Conservation (phyloP, 2,329 filamentous ascomycete species). For the Pseudonectria buxi region DNA sequence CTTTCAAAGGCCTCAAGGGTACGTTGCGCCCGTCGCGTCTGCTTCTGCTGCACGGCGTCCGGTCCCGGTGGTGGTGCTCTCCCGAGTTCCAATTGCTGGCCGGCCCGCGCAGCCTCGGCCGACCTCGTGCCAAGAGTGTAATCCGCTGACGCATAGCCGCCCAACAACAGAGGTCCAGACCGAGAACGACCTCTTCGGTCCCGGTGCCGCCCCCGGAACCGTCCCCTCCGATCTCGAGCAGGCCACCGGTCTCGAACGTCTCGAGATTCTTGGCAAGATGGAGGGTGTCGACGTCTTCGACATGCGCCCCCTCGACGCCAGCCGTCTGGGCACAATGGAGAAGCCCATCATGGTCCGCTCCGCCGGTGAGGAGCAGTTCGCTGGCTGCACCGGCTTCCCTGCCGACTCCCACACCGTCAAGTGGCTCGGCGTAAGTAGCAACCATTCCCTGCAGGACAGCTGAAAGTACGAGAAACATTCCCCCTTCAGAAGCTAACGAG, state of each 20-base stretch:
- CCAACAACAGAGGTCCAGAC: constrained; percentile 65
- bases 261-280: constrained; percentile 99
- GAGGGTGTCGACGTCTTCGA: constrained; percentile 97
- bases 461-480: background rate
- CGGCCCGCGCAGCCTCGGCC: constrained; percentile 18
- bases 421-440: constrained; percentile 75
- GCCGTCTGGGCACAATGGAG: constrained; percentile 82
- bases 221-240: constrained; percentile 94
- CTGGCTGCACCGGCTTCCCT: constrained; percentile 90
- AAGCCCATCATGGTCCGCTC: constrained; percentile 88
- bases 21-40: constrained; percentile 22
- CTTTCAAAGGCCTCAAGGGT: constrained; percentile 43
- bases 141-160: constrained; percentile 14
- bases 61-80: too few species aligned
- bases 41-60: too few species aligned
- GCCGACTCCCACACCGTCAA: constrained; percentile 84
- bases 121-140: constrained; percentile 10
- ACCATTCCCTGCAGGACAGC: constrained; percentile 7
- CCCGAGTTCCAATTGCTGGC: constrained; percentile 6
- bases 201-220: constrained; percentile 74
- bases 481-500: constrained; percentile 1
- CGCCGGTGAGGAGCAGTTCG: constrained; percentile 92
- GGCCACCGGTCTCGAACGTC: constrained; percentile 92
- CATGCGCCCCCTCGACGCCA: constrained; percentile 92
- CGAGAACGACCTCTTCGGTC: constrained; percentile 75